A percentile compares a stretch with the other conserved stretches of the same genome.
phyloP scores from a whole-genome alignment of 306 rosid genomes.

The Carpinus fangiana region DNA sequence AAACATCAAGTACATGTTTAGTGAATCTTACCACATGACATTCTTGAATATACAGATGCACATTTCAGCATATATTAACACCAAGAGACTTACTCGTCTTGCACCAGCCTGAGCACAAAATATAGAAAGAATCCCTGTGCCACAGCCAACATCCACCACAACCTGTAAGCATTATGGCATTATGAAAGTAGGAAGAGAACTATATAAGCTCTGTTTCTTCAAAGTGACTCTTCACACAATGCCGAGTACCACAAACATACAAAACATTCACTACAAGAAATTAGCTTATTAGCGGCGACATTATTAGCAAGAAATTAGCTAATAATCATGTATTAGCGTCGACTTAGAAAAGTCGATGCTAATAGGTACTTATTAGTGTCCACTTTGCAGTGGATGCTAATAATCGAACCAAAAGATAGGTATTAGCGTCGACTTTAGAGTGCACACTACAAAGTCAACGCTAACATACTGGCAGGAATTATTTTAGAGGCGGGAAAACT shows the following conservation, averaged over 20 bases:
- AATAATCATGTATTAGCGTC: too few relatives aligned
- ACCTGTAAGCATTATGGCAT: slow-evolving; percentile 57
- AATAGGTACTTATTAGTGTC: too few relatives aligned
- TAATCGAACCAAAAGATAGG: too few relatives aligned
- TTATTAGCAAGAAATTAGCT: too few relatives aligned
- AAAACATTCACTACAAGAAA: too few relatives aligned
- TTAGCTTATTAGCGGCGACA: too few relatives aligned
- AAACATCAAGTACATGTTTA: background rate
- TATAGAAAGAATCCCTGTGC: slow-evolving; percentile 94
- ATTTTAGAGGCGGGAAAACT: too few relatives aligned
- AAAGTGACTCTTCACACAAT: background rate
- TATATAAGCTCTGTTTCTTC: background rate
- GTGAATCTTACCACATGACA: background rate
- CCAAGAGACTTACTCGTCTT: slow-evolving; percentile 65
- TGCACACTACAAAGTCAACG: too few relatives aligned
- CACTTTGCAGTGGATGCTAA: too few relatives aligned
- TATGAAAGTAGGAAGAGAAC: slow-evolving; percentile 15
- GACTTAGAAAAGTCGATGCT: too few relatives aligned
- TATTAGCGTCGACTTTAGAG: too few relatives aligned
- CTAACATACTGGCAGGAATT: too few relatives aligned
- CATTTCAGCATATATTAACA: slow-evolving; percentile 1
- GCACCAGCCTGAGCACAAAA: slow-evolving; percentile 99
- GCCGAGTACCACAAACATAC: background rate
- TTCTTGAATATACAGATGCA: background rate
- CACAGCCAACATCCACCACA: slow-evolving; percentile 96